Percentiles rank a stretch among this genome's conserved stretches.
These are phyloP conservation scores for Penicillium hordei DNA, from an alignment of 2,329 filamentous ascomycete species.

Conservation along the genomic window DNA sequence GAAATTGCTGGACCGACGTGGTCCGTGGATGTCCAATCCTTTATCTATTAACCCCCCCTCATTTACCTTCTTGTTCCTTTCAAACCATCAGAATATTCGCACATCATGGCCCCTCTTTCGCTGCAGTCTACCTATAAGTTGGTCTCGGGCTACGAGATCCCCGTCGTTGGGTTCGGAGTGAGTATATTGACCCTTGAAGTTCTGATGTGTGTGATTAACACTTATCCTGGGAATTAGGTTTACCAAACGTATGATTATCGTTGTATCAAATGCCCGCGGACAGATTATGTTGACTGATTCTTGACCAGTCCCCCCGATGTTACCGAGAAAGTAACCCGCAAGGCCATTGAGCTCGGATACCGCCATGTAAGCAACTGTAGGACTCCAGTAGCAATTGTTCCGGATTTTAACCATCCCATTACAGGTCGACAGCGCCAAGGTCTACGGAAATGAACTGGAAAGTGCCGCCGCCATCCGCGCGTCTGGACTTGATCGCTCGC, in stretches of 20 bases:
- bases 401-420: neutral
- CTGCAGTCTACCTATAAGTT: constrained; percentile 41
- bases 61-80: neutral
- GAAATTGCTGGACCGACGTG: constrained; percentile 16
- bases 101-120: constrained; percentile 29
- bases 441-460: constrained; percentile 59
- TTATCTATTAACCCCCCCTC: neutral
- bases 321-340: constrained; percentile 58
- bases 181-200: constrained; percentile 12
- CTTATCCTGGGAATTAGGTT: constrained; percentile 27
- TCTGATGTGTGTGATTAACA: constrained; percentile 10
- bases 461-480: constrained; percentile 54
- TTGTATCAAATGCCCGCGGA: neutral
- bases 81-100: neutral
- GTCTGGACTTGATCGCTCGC: constrained; percentile 53
- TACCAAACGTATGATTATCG: constrained; percentile 39
- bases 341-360: constrained; percentile 58
- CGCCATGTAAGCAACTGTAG: constrained; percentile 48
- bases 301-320: constrained; percentile 54
- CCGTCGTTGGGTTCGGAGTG: constrained; percentile 45
- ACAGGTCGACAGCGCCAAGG: constrained; percentile 58
- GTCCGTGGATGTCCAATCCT: constrained; percentile 7
- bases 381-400: neutral
- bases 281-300: neutral
- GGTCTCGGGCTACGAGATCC: constrained; percentile 43